Base-by-base conservation (phyloP, 2,329 filamentous ascomycete species). In the Hypoxylon sp. region DNA sequence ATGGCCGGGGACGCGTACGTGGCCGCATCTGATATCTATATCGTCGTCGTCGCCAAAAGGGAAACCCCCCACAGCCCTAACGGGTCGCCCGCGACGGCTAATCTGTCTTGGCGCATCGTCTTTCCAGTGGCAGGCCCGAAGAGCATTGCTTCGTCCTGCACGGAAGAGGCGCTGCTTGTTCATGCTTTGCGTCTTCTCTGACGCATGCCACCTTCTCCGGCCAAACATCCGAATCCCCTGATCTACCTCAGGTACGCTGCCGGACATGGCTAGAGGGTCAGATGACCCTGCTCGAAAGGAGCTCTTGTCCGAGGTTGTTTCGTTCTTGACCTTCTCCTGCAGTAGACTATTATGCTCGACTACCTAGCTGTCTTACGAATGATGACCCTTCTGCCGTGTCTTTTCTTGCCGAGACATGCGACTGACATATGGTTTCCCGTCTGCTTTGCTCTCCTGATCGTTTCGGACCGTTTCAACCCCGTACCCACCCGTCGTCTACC, bases 201-300 rank as follows among this genome's bases (percentile, higher is more conserved):
- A 65, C 65, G 59, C 58, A 61, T 61, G 59, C 59, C 58, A 61
- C 55, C 55, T 54, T 54, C 42, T 65, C 48, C 63, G 56, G 61
- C 58, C 55, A 63, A n/a, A 55, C 58, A 66, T 68, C 68, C 67
- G 67, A 61, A 49, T 69, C 67, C 63, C 68, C 62, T 70, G 69
- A 70, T 71, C 69, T 68, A 37, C 68, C 62, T 70, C 68, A 70
- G 70, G 69, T 68, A 37, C 61, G 51, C 48, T 56, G 52, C 61
- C 61, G 61, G 50, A 45, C 46, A 45, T 48, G 26, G 53, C 38
- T 17, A 49, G 43, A 64, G 10, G 21, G 33, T 63, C 55, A 56
- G 60, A 59, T 33, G 49, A 49, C 24, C 20, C 31, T 54, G 57
- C 21, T 18, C 33, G 13, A 21, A 37, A 11, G 18, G 17, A 20